Percentiles rank a stretch among this genome's conserved stretches.
Evolutionary conservation across 2,329 filamentous ascomycete genomes (phyloP).

Genomic region (Venturia aucupariae): DNA sequence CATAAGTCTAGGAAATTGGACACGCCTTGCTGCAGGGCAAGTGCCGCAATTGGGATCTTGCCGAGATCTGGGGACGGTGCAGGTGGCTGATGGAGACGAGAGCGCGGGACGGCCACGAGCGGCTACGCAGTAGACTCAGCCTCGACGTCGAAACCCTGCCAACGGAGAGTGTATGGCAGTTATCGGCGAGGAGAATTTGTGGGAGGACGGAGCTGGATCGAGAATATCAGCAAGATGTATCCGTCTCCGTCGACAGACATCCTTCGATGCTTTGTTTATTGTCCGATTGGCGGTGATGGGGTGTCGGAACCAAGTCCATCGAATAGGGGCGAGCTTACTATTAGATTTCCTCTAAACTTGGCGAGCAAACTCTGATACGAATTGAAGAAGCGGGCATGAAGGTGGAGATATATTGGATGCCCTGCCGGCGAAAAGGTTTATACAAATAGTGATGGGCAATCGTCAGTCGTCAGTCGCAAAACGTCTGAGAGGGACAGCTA

Average conservation of each 20-base stretch:
- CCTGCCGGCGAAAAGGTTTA: not conserved
- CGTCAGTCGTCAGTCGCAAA: too few relatives aligned
- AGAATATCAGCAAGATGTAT: not conserved
- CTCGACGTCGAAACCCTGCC: not conserved
- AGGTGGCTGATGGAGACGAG: not conserved
- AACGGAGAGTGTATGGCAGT: not conserved
- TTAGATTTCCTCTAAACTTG: not conserved
- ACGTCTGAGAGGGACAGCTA: not conserved
- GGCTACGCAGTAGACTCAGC: not conserved
- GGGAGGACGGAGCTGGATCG: not conserved
- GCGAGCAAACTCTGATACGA: not conserved
- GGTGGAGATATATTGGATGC: not conserved
- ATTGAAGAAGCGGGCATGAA: not conserved
- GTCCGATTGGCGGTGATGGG: not conserved
- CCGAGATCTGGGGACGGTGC: constrained; percentile 6
- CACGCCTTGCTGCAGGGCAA: not conserved
- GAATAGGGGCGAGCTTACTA: constrained; percentile 2
- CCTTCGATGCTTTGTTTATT: not conserved
- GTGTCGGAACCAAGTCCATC: not conserved
- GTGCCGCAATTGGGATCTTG: not conserved
- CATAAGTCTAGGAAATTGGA: not conserved
- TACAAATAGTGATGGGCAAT: not conserved
- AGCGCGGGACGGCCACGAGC: not conserved
- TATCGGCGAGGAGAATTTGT: not conserved
- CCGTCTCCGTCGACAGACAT: not conserved